A percentile compares a stretch with the other conserved stretches of the same genome.
Evolutionary conservation across 1,284 basidiomycete species (phyloP).

Genomic region (Boletus mariae): DNA sequence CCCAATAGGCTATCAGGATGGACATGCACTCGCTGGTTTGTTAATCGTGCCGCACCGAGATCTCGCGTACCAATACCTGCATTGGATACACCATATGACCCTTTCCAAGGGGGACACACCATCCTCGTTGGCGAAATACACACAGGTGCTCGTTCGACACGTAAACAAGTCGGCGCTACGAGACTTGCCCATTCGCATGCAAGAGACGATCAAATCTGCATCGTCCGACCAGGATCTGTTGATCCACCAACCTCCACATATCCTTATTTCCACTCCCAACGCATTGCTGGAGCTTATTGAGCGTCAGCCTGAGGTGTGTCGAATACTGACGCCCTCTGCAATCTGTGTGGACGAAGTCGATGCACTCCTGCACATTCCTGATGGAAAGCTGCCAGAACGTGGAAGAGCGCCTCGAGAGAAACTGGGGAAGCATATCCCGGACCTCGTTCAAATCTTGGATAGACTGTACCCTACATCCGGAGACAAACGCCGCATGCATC

Average conservation of each 20-base stretch:
- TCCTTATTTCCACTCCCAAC: slow-evolving; percentile 70
- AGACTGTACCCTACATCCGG: slow-evolving; percentile 40
- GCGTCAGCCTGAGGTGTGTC: slow-evolving; percentile 41
- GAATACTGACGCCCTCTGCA: slow-evolving; percentile 45
- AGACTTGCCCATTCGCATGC: slow-evolving; percentile 28
- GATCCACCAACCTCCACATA: slow-evolving; percentile 49
- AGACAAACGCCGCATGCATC: slow-evolving; percentile 1
- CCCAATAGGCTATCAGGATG: background rate
- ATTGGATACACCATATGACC: slow-evolving; percentile 62
- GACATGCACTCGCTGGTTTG: slow-evolving; percentile 44
- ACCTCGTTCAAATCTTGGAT: slow-evolving; percentile 57
- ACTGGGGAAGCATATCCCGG: slow-evolving; percentile 50
- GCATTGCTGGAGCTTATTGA: slow-evolving; percentile 56
- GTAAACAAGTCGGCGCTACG: slow-evolving; percentile 30
- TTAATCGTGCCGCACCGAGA: slow-evolving; percentile 74
- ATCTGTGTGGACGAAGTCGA: slow-evolving; percentile 76
- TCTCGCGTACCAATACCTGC: slow-evolving; percentile 62
- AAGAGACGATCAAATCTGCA: slow-evolving; percentile 33
- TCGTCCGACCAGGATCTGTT: slow-evolving; percentile 40
- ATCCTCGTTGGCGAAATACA: slow-evolving; percentile 40
- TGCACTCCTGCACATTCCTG: slow-evolving; percentile 54
- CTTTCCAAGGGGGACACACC: slow-evolving; percentile 27
- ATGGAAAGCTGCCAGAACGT: slow-evolving; percentile 33
- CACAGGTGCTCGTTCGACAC: slow-evolving; percentile 57
- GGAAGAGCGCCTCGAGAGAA: slow-evolving; percentile 35